phyloP scores from a whole-genome alignment of 257 asterid genomes.

The Solanum habrochaites region DNA sequence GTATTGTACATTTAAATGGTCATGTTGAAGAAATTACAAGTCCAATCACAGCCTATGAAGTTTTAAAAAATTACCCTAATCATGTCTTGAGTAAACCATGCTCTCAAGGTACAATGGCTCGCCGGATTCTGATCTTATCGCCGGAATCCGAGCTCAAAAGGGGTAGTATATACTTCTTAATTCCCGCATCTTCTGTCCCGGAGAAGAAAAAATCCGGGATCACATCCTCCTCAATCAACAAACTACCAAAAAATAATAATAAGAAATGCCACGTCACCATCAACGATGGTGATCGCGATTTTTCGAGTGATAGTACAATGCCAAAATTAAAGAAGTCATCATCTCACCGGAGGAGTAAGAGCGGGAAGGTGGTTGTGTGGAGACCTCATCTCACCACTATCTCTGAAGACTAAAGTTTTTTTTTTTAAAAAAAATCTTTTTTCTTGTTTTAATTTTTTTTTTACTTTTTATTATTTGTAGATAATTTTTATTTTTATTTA shows the following conservation, averaged over 20 bases:
- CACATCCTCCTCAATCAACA: constrained; percentile 5
- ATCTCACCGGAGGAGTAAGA: constrained; percentile 26
- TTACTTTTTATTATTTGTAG: not conserved
- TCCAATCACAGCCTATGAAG: constrained; percentile 65
- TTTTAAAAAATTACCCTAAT: constrained; percentile 51
- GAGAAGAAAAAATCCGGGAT: constrained; percentile 27
- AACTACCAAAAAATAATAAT: constrained; percentile 14
- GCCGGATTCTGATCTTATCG: constrained; percentile 58
- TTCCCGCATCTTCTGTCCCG: constrained; percentile 61
- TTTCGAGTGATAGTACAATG: not conserved
- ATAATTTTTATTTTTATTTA: not conserved
- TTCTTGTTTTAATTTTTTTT: not conserved
- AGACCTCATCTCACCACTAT: constrained; percentile 59
- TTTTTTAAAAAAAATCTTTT: not conserved
- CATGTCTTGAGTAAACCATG: constrained; percentile 65
- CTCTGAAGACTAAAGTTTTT: constrained; percentile 21
- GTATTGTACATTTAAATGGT: constrained; percentile 78
- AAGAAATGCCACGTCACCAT: not conserved
- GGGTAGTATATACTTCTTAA: constrained; percentile 88
- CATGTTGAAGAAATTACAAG: constrained; percentile 63
- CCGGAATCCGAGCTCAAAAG: constrained; percentile 78
- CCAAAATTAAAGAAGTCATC: constrained; percentile 12
- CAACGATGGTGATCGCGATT: not conserved
- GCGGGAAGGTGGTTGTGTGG: constrained; percentile 42
- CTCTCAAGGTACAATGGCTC: constrained; percentile 34